Conservation (phyloP, 2,329 filamentous ascomycete species). For the Ascochyta lentis region DNA sequence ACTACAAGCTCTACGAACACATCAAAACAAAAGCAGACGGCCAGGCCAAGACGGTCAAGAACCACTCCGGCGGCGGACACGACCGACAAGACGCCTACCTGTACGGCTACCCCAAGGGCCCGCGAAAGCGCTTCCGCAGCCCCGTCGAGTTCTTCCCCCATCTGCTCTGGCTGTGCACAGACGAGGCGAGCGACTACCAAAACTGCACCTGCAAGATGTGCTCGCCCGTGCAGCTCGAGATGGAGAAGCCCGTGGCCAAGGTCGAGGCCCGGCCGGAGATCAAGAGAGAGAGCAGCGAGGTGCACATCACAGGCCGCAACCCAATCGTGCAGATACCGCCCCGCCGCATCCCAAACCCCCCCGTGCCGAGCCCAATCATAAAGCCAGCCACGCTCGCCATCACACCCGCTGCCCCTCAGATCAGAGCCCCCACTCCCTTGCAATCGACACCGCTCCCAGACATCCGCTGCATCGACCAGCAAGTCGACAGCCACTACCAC, state of each 20-base stretch:
- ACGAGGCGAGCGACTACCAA: slow-evolving; percentile 58
- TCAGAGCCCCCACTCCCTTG: slow-evolving; percentile 31
- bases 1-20: slow-evolving; percentile 65
- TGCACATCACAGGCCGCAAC: slow-evolving; percentile 18
- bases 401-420: slow-evolving; percentile 17
- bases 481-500: slow-evolving; percentile 56
- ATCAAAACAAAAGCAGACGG: slow-evolving; percentile 60
- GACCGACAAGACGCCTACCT: slow-evolving; percentile 66
- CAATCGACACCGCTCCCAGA: slow-evolving; percentile 50
- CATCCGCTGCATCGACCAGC: slow-evolving; percentile 55
- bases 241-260: slow-evolving; percentile 42
- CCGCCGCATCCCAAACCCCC: slow-evolving; percentile 28
- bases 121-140: slow-evolving; percentile 64
- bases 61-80: slow-evolving; percentile 57
- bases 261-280: slow-evolving; percentile 40
- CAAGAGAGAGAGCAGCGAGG: slow-evolving; percentile 15
- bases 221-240: slow-evolving; percentile 60
- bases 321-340: slow-evolving; percentile 38
- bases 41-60: slow-evolving; percentile 57
- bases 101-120: slow-evolving; percentile 64
- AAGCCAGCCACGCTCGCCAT: slow-evolving; percentile 28
- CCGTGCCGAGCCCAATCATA: slow-evolving; percentile 30
- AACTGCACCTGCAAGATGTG: slow-evolving; percentile 67
- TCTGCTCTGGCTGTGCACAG: slow-evolving; percentile 63
- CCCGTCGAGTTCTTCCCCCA: slow-evolving; percentile 67